These are phyloP conservation scores for Henckelia pumila DNA, from an alignment of 257 asterid genomes.

Conservation along the genomic window DNA sequence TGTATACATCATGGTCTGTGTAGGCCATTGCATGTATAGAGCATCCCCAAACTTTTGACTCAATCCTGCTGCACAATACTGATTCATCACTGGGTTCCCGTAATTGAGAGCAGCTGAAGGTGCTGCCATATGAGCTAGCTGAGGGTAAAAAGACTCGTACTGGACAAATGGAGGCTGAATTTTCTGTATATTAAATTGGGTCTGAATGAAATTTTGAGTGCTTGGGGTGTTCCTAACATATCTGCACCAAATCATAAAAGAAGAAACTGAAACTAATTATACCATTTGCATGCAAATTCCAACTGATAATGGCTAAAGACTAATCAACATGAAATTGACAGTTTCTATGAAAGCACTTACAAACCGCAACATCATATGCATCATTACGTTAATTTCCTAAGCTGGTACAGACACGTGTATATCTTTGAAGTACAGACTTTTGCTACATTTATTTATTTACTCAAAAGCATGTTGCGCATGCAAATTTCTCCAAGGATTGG, in stretches of 20 bases:
- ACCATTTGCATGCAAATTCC: too few species aligned
- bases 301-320: too few species aligned
- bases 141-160: constrained; percentile 65
- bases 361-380: too few species aligned
- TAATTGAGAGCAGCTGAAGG: constrained; percentile 62
- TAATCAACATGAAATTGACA: too few species aligned
- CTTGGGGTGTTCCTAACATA: constrained; percentile 62
- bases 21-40: constrained; percentile 79
- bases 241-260: constrained; percentile 36
- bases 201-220: constrained; percentile 43
- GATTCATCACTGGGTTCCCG: constrained; percentile 58
- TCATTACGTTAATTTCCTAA: too few species aligned
- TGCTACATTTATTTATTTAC: too few species aligned
- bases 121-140: constrained; percentile 53
- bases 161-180: constrained; percentile 68
- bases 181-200: constrained; percentile 48
- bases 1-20: constrained; percentile 83
- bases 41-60: constrained; percentile 58
- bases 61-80: constrained; percentile 65
- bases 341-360: too few species aligned
- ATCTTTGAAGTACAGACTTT: too few species aligned
- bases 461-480: too few species aligned
- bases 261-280: too few species aligned
- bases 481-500: too few species aligned
- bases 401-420: too few species aligned